Evolutionary conservation across 2,329 filamentous ascomycete genomes (phyloP).

Genomic region (Venturia aucupariae): DNA sequence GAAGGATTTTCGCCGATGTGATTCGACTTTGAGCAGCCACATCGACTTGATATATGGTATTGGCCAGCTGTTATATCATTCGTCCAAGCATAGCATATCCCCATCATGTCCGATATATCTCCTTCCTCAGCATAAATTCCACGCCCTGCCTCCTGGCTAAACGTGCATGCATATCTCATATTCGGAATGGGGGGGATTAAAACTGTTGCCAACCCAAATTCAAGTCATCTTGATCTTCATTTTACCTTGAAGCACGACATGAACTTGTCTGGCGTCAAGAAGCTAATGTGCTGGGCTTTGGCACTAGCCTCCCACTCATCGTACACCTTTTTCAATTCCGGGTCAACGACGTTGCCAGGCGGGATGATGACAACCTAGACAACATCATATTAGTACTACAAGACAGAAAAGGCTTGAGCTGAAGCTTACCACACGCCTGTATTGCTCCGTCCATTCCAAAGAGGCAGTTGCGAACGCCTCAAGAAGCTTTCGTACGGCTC

Average conservation of each 20-base stretch:
- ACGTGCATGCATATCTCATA: neutral
- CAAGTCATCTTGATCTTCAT: neutral
- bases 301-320: conserved; percentile 1
- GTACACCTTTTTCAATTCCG: neutral
- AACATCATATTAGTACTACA: neutral
- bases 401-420: neutral
- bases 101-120: neutral
- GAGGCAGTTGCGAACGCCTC: neutral
- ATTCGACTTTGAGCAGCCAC: too few species aligned
- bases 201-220: neutral
- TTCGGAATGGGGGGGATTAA: neutral
- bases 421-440: conserved; percentile 1
- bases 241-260: neutral
- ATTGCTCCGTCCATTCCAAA: neutral
- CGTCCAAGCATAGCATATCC: too few species aligned
- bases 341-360: neutral
- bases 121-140: neutral
- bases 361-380: neutral
- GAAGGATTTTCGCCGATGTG: too few species aligned
- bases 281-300: conserved; percentile 3
- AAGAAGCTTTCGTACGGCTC: neutral
- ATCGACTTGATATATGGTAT: too few species aligned
- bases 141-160: neutral
- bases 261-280: neutral
- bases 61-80: too few species aligned